phyloP scores from a whole-genome alignment of 495 filamentous ascomycete genomes.

The Friedmanniomyces simplex region DNA sequence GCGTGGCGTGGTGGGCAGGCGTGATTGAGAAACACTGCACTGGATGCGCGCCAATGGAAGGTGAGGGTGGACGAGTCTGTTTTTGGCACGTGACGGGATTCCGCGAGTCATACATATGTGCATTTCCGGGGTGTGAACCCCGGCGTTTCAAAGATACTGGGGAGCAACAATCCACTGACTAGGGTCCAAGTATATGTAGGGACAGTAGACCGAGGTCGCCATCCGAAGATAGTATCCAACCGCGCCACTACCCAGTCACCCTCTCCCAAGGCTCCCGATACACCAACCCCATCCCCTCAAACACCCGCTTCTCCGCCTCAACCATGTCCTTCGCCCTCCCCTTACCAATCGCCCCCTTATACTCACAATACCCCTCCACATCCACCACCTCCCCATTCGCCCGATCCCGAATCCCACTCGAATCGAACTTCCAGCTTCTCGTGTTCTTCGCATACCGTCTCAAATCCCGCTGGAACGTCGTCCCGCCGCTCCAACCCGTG shows the following conservation, averaged over 20 bases:
- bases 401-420: slow-evolving; percentile 67
- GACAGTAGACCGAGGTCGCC: neutral
- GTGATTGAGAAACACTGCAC: neutral
- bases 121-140: too few species aligned
- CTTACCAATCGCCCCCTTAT: slow-evolving; percentile 13
- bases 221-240: neutral
- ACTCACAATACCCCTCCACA: slow-evolving; percentile 37
- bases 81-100: too few species aligned
- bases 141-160: too few species aligned
- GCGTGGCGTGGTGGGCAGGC: too few species aligned
- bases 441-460: slow-evolving; percentile 65
- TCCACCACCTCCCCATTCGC: slow-evolving; percentile 56
- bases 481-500: slow-evolving; percentile 78
- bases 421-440: slow-evolving; percentile 76
- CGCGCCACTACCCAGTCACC: slow-evolving; percentile 51
- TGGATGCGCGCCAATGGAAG: neutral
- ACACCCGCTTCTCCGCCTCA: slow-evolving; percentile 69
- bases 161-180: too few species aligned
- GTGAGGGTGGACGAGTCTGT: too few species aligned
- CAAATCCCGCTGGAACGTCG: slow-evolving; percentile 83
- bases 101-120: too few species aligned
- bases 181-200: neutral
- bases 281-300: slow-evolving; percentile 64
- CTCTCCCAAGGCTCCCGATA: slow-evolving; percentile 65
- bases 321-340: slow-evolving; percentile 42